Conservation (phyloP, 805 yeast species). For the Suhomyces tanzawaensis region DNA sequence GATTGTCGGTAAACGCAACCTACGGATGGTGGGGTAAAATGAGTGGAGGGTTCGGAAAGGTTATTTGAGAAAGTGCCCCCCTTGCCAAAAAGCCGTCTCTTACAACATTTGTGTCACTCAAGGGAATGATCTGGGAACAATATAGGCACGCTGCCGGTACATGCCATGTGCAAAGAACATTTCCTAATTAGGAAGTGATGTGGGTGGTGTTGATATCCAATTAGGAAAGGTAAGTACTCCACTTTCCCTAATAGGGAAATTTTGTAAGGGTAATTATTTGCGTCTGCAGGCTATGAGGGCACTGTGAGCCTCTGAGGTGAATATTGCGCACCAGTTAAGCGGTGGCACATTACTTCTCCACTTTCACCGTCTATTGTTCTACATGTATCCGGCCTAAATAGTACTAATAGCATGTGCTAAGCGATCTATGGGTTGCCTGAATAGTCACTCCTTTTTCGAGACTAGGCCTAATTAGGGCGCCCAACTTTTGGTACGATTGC, state of each 20-base stretch:
- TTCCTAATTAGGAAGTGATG: conserved; percentile 4
- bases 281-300: not conserved
- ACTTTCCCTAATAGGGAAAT: conserved; percentile 12
- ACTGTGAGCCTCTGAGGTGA: not conserved
- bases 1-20: no score
- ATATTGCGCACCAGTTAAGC: not conserved
- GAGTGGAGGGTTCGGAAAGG: not conserved
- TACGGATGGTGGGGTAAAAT: conserved; percentile 1
- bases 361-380: not conserved
- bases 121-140: conserved; percentile 2
- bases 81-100: no score
- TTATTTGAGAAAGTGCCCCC: no score
- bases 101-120: no score
- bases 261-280: not conserved
- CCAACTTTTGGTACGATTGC: no score
- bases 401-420: conserved; percentile 5
- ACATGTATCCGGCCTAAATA: conserved; percentile 5
- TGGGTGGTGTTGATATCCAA: conserved; percentile 1
- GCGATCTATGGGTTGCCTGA: conserved; percentile 4
- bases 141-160: conserved; percentile 4
- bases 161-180: not conserved
- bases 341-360: conserved; percentile 3
- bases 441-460: conserved; percentile 1
- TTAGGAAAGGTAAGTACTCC: conserved; percentile 7
- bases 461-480: conserved; percentile 1